phyloP scores from a whole-genome alignment of 352 stramenopile genomes.

The Phytophthora fragariaefolia region DNA sequence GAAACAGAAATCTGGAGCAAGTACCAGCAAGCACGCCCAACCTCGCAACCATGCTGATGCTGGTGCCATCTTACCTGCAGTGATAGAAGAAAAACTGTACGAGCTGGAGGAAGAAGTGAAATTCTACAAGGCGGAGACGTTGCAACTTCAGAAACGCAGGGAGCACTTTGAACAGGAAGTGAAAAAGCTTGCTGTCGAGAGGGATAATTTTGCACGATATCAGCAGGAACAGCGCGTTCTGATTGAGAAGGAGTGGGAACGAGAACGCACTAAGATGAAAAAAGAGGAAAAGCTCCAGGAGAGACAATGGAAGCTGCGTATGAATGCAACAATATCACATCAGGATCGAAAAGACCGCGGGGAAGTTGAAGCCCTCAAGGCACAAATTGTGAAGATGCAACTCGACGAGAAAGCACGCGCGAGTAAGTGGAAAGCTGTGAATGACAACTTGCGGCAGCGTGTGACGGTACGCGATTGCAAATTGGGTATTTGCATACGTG shows the following conservation, averaged over 20 bases:
- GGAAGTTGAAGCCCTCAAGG: conserved; percentile 80
- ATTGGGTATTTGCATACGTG: not conserved
- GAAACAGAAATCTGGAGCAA: conserved; percentile 20
- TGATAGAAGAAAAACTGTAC: conserved; percentile 83
- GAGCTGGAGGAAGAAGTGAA: conserved; percentile 88
- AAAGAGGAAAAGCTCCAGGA: conserved; percentile 72
- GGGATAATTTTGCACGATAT: conserved; percentile 55
- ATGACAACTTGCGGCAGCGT: conserved; percentile 70
- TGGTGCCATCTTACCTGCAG: conserved; percentile 52
- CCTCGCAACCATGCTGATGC: conserved; percentile 15
- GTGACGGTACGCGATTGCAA: conserved; percentile 50
- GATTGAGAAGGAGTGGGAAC: conserved; percentile 77
- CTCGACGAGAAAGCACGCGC: conserved; percentile 64
- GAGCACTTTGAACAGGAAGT: conserved; percentile 69
- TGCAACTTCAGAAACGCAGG: conserved; percentile 79
- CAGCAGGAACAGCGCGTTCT: conserved; percentile 58
- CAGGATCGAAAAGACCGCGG: conserved; percentile 65
- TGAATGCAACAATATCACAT: conserved; percentile 59
- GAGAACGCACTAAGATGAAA: conserved; percentile 77
- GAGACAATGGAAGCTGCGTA: conserved; percentile 74
- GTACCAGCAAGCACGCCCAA: conserved; percentile 8
- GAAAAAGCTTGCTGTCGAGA: conserved; percentile 60
- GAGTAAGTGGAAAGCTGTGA: conserved; percentile 72
- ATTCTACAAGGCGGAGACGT: conserved; percentile 84
- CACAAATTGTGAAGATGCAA: conserved; percentile 85